Percentiles rank a stretch among this genome's conserved stretches.
Evolutionary conservation across 2,329 filamentous ascomycete genomes (phyloP).

Genomic region (Mycosphaerelloides madeirae): DNA sequence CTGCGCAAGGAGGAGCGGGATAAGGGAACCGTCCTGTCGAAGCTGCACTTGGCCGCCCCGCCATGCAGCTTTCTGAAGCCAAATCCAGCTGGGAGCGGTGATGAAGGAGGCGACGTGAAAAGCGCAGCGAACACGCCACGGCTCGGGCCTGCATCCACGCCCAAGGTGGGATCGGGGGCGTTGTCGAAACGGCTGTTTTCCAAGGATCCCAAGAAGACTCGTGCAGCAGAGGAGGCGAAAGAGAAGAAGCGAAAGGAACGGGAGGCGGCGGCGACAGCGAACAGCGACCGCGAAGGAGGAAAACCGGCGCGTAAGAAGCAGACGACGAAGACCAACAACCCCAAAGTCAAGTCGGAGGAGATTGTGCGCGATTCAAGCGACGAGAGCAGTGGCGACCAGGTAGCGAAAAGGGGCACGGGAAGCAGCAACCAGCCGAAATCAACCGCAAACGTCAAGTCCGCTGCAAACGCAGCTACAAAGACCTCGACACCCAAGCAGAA

Average conservation of each 20-base stretch:
- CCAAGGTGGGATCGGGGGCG: constrained; percentile 22
- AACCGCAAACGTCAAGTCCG: constrained; percentile 11
- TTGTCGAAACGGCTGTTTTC: constrained; percentile 40
- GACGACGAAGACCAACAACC: constrained; percentile 30
- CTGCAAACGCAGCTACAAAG: constrained; percentile 16
- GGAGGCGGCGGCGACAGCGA: constrained; percentile 29
- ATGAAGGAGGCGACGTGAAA: constrained; percentile 19
- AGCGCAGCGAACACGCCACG: constrained; percentile 27
- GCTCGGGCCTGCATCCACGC: constrained; percentile 23
- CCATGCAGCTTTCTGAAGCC: constrained; percentile 24
- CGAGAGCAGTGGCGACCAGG: constrained; percentile 36
- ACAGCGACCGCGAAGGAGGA: constrained; percentile 26
- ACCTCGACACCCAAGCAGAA: constrained; percentile 12
- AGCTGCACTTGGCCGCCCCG: constrained; percentile 47
- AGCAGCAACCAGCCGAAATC: constrained; percentile 20
- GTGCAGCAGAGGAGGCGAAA: constrained; percentile 38
- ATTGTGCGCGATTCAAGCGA: constrained; percentile 49
- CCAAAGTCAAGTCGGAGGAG: constrained; percentile 51
- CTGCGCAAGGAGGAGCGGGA: constrained; percentile 57
- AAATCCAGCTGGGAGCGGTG: constrained; percentile 23
- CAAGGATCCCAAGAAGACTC: constrained; percentile 42
- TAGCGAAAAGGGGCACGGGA: constrained; percentile 19
- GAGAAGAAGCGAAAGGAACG: constrained; percentile 43
- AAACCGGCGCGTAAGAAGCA: constrained; percentile 25
- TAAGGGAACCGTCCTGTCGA: constrained; percentile 58